phyloP scores from a whole-genome alignment of 2,329 filamentous ascomycete species.

The Periglandula ipomoeae region DNA sequence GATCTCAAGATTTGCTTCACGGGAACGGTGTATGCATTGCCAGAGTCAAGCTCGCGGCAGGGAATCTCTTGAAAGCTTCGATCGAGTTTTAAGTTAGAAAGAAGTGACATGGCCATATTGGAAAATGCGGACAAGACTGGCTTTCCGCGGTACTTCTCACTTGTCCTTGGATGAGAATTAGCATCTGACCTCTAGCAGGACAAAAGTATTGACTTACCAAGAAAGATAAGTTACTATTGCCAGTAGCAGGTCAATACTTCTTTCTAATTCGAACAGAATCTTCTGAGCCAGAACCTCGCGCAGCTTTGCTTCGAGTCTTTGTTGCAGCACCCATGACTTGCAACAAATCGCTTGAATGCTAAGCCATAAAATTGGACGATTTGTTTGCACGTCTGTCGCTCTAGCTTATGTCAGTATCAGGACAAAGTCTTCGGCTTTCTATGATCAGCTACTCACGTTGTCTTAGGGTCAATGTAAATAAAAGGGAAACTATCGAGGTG shows the following conservation, averaged over 20 bases:
- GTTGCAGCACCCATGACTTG: slow-evolving; percentile 14
- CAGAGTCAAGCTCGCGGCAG: slow-evolving; percentile 9
- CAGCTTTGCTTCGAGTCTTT: slow-evolving; percentile 11
- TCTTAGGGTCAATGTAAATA: slow-evolving; percentile 12
- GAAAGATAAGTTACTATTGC: background rate
- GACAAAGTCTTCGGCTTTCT: background rate
- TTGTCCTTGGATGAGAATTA: slow-evolving; percentile 5
- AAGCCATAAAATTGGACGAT: slow-evolving; percentile 27
- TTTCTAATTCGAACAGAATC: background rate
- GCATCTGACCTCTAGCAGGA: slow-evolving; percentile 2
- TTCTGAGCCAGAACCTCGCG: slow-evolving; percentile 14
- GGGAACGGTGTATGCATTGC: slow-evolving; percentile 10
- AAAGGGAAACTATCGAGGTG: slow-evolving; percentile 21
- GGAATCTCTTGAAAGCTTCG: slow-evolving; percentile 7
- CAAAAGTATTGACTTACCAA: background rate
- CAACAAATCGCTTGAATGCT: slow-evolving; percentile 23
- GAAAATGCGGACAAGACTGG: slow-evolving; percentile 9
- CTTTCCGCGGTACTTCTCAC: slow-evolving; percentile 8
- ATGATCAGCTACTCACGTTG: slow-evolving; percentile 11
- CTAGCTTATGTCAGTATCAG: slow-evolving; percentile 2
- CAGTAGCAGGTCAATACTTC: background rate
- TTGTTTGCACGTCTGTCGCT: slow-evolving; percentile 16
- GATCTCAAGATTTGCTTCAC: slow-evolving; percentile 6
- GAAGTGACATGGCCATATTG: slow-evolving; percentile 10
- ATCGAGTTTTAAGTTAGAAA: slow-evolving; percentile 13